Conservation (phyloP, 257 asterid species). For the Solanum gracilifrons region DNA sequence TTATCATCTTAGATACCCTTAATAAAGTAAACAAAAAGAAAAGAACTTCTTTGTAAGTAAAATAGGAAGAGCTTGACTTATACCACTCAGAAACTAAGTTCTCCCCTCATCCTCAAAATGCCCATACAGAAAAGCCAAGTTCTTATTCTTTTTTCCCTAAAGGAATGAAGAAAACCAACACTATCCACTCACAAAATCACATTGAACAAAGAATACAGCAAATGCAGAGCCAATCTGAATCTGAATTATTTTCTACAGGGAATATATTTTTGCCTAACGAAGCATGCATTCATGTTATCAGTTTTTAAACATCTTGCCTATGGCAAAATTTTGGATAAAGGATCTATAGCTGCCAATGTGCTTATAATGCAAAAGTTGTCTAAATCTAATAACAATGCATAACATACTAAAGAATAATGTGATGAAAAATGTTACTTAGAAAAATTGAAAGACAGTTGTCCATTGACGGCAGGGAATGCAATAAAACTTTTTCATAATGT, state of each 20-base stretch:
- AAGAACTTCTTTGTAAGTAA: background rate
- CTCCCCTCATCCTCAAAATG: background rate
- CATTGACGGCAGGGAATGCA: background rate
- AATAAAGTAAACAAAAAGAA: background rate
- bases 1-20: background rate
- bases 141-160: background rate
- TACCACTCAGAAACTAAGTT: background rate
- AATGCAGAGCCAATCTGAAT: background rate
- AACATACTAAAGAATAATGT: background rate
- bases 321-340: background rate
- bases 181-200: background rate
- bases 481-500: slow-evolving; percentile 29
- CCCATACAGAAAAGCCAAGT: background rate
- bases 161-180: background rate
- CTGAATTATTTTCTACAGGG: background rate
- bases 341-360: background rate
- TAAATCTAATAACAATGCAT: background rate
- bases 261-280: background rate
- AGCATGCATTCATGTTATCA: background rate
- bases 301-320: background rate
- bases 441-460: background rate
- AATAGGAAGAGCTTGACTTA: background rate
- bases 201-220: background rate
- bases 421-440: background rate
- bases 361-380: background rate